These are phyloP conservation scores for Trypanosoma mega DNA, from an alignment of 208 protist genomes.

Conservation along the genomic window DNA sequence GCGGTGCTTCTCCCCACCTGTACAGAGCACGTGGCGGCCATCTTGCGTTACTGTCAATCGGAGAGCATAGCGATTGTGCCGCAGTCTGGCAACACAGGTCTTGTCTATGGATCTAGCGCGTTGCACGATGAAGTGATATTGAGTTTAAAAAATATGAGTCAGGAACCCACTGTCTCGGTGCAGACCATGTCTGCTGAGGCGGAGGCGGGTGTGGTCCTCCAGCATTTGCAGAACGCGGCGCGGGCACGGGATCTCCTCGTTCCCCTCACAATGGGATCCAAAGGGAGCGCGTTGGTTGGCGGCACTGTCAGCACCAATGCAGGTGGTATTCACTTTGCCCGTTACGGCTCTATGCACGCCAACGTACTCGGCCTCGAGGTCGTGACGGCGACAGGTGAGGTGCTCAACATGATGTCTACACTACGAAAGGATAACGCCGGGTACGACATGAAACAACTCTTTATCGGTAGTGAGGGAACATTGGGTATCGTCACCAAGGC, in stretches of 20 bases:
- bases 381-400: conserved; percentile 79
- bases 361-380: conserved; percentile 94
- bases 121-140: conserved; percentile 93
- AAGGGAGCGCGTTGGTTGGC: conserved; percentile 96
- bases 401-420: conserved; percentile 75
- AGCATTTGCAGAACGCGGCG: conserved; percentile 85
- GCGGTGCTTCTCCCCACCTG: conserved; percentile 63
- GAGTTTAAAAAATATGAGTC: conserved; percentile 89
- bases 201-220: conserved; percentile 91
- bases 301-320: conserved; percentile 97
- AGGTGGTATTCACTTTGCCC: conserved; percentile 94
- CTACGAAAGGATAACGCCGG: conserved; percentile 97
- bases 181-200: conserved; percentile 72
- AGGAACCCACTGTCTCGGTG: conserved; percentile 61
- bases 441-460: conserved; percentile 97
- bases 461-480: conserved; percentile 96
- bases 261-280: conserved; percentile 95
- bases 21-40: conserved; percentile 56
- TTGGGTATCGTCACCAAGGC: conserved; percentile 94
- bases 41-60: conserved; percentile 92
- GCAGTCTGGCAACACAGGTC: conserved; percentile 97
- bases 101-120: conserved; percentile 93
- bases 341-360: conserved; percentile 95
- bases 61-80: conserved; percentile 92
- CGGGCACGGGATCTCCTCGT: conserved; percentile 80